Evolutionary conservation across 768 basidiomycete species (phyloP), one percentile per base, ranked within the genome.

Genomic region (Serendipita sp.): DNA sequence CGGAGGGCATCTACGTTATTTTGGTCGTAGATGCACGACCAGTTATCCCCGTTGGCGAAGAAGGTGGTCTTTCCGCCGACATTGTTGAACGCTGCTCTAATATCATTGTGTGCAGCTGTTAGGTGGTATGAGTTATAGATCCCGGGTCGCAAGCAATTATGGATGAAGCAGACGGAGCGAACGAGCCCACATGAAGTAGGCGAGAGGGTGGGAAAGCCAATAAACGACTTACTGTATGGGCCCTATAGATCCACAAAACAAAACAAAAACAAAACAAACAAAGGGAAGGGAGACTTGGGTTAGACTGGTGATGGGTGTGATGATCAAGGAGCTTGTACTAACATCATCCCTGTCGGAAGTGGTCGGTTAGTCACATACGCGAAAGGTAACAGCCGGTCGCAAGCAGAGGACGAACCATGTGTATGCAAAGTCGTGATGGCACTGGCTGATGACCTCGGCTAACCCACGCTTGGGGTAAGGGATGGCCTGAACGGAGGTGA

Each of bases 11-110:
- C 37, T 3, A 45, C 16, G 16, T 44, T 45, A 3, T 3, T 43
- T 31, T 45, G 43, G 33, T 63, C 62, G 33, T 63, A 63, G 43
- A 63, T 63, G 62, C 62, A 63, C 36, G 62, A 44, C 40, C 43
- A 63, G 18, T 45, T 63, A 23, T 63, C 40, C 5, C 40, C 43
- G 23, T 63, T 45, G 40, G 6, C 29, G 62, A 63, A 60, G 55
- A 27, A 60, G 16, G 55, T 60, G 8, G 55, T 60, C 27, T 60
- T 29, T 23, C 55, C 55, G 3, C 33, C 33, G 3, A 31, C 55
- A 23, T 60, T 23, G 55, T 60, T 31, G 3, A 60, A 60, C 13
- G 23, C 27, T 11, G 18, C 31, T 11, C 23, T 4, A 10, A 60
- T 36, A 10, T 60, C 55, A 10, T 36, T 36, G 34, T 60, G 55